These are phyloP conservation scores for Plantago elongata DNA, from an alignment of 257 asterid species.

Conservation along the genomic window DNA sequence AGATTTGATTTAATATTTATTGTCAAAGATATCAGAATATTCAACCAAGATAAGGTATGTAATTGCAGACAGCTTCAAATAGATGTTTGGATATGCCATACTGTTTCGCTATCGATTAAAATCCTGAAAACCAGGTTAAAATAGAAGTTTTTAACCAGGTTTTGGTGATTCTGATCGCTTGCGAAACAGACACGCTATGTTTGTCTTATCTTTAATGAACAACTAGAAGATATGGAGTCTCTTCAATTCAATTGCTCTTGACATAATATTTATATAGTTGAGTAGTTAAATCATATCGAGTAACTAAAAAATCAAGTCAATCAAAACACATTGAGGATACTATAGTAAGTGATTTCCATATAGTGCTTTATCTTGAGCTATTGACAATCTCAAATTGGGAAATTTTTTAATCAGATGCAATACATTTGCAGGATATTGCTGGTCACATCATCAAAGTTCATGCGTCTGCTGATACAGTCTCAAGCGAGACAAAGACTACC, in stretches of 20 bases:
- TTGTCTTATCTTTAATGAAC: background rate
- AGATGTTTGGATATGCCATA: too few relatives aligned
- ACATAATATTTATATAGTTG: background rate
- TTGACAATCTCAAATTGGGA: conserved; percentile 16
- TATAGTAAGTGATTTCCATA: too few relatives aligned
- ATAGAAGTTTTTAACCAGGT: too few relatives aligned
- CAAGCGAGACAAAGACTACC: conserved; percentile 47
- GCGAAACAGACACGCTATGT: background rate
- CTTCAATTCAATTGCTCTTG: background rate
- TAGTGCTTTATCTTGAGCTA: background rate
- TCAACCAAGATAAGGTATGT: conserved; percentile 84
- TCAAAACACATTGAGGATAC: background rate
- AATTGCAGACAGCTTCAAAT: conserved; percentile 5
- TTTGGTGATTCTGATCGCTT: too few relatives aligned
- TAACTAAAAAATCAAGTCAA: background rate
- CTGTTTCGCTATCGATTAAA: too few relatives aligned
- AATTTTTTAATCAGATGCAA: conserved; percentile 22
- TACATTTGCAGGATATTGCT: conserved; percentile 67
- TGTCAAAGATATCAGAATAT: conserved; percentile 90
- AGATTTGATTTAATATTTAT: conserved; percentile 93
- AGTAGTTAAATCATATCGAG: background rate
- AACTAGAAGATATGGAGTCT: background rate
- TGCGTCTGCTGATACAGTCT: conserved; percentile 80
- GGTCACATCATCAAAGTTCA: conserved; percentile 86
- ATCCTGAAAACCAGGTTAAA: too few relatives aligned